A percentile compares a stretch with the other conserved stretches of the same genome.
Conservation (phyloP, 2,329 filamentous ascomycete species). For the Chaetomium strumarium region DNA sequence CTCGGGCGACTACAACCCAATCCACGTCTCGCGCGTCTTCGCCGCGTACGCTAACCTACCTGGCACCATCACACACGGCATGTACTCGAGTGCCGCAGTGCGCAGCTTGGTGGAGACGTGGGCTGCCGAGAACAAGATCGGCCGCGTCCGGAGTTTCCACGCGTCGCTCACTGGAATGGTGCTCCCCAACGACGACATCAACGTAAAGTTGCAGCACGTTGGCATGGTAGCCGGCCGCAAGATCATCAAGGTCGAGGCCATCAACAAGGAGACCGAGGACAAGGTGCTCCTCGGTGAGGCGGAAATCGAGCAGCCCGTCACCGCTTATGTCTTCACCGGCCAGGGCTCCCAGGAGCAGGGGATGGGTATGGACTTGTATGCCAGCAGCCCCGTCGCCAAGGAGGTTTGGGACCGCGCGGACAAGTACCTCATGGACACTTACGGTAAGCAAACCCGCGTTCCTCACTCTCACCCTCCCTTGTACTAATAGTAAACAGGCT, state of each 20-base stretch:
- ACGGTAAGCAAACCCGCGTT: constrained; percentile 55
- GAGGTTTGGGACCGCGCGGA: constrained; percentile 98
- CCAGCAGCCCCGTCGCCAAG: constrained; percentile 85
- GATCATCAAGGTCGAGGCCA: constrained; percentile 98
- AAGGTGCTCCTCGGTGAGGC: constrained; percentile 94
- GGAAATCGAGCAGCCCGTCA: constrained; percentile 95
- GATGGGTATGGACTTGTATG: constrained; percentile 99
- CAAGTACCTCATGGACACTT: constrained; percentile 97
- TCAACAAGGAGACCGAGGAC: constrained; percentile 91
- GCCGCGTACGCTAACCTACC: constrained; percentile 91
- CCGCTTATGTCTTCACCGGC: constrained; percentile 95
- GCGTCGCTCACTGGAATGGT: constrained; percentile 98
- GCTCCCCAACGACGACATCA: constrained; percentile 87
- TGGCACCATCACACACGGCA: constrained; percentile 96
- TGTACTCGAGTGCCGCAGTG: constrained; percentile 97
- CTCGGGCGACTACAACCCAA: constrained; percentile 97
- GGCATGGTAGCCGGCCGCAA: constrained; percentile 98
- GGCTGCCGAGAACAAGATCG: constrained; percentile 98
- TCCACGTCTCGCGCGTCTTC: constrained; percentile 96
- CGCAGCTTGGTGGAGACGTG: constrained; percentile 95
- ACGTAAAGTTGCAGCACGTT: constrained; percentile 91
- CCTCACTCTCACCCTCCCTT: neutral
- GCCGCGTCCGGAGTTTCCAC: constrained; percentile 94
- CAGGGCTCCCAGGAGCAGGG: constrained; percentile 98
- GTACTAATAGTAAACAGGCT: constrained; percentile 47